Evolutionary conservation across 352 stramenopile genomes (phyloP).

Genomic region (Peronospora belbahrii): DNA sequence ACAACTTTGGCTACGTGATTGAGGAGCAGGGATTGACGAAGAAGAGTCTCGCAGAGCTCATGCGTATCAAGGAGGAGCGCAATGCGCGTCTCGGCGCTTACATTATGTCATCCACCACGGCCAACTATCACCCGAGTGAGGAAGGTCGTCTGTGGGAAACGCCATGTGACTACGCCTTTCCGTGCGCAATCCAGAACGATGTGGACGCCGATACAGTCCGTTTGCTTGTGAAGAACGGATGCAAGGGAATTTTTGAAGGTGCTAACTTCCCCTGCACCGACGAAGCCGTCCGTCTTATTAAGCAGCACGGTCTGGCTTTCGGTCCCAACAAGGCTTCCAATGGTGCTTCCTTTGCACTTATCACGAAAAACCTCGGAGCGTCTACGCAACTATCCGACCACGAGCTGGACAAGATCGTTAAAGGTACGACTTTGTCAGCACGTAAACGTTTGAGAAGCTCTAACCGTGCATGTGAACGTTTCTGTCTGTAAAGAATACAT

Average conservation of each 20-base stretch:
- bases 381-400: slow-evolving; percentile 44
- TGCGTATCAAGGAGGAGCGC: slow-evolving; percentile 77
- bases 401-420: slow-evolving; percentile 64
- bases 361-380: slow-evolving; percentile 49
- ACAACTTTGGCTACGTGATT: slow-evolving; percentile 93
- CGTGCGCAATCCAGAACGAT: slow-evolving; percentile 92
- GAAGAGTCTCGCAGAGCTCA: slow-evolving; percentile 65
- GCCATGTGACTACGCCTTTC: slow-evolving; percentile 94
- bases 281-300: slow-evolving; percentile 74
- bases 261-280: slow-evolving; percentile 78
- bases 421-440: slow-evolving; percentile 30
- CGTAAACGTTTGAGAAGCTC: background rate
- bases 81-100: slow-evolving; percentile 76
- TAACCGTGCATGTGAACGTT: slow-evolving; percentile 7
- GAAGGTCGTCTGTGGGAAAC: slow-evolving; percentile 82
- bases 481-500: slow-evolving; percentile 56
- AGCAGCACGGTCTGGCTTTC: slow-evolving; percentile 77
- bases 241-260: slow-evolving; percentile 84
- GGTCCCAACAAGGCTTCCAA: slow-evolving; percentile 84
- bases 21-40: slow-evolving; percentile 86
- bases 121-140: slow-evolving; percentile 77
- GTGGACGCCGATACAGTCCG: slow-evolving; percentile 75
- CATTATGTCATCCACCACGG: slow-evolving; percentile 85
- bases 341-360: slow-evolving; percentile 64
- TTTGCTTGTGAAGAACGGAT: slow-evolving; percentile 82